phyloP scores from a whole-genome alignment of 352 stramenopile genomes.

The Phytophthora citricola region DNA sequence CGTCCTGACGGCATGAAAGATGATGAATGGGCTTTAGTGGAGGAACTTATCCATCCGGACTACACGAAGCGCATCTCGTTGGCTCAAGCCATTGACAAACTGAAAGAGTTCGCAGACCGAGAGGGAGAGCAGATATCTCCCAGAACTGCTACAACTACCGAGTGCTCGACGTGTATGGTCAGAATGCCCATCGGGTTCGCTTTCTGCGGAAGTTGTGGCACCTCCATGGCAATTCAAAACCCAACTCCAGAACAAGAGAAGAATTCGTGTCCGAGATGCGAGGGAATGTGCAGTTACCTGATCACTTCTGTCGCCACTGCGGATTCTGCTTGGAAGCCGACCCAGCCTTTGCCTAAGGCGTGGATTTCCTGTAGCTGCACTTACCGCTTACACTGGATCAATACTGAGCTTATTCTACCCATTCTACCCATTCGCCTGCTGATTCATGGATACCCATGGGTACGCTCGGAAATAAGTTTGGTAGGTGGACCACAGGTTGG shows the following conservation, averaged over 20 bases:
- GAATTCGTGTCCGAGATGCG: constrained; percentile 5
- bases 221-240: neutral
- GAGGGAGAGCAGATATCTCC: constrained; percentile 1
- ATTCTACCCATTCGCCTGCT: neutral
- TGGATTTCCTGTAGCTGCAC: neutral
- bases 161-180: neutral
- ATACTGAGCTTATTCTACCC: neutral
- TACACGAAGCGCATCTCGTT: constrained; percentile 14
- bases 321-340: neutral
- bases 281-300: neutral
- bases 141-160: neutral
- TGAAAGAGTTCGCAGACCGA: constrained; percentile 24
- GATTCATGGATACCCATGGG: neutral
- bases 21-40: constrained; percentile 25
- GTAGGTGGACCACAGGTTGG: neutral
- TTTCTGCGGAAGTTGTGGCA: constrained; percentile 12
- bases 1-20: constrained; percentile 19
- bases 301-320: constrained; percentile 1
- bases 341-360: neutral
- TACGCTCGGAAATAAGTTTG: neutral
- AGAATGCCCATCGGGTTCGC: constrained; percentile 2
- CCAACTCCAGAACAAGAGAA: neutral
- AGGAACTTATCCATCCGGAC: constrained; percentile 12
- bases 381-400: neutral
- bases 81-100: constrained; percentile 9